Base-by-base conservation (phyloP, 2,329 filamentous ascomycete genomes). In the Aschersonia sp. region DNA sequence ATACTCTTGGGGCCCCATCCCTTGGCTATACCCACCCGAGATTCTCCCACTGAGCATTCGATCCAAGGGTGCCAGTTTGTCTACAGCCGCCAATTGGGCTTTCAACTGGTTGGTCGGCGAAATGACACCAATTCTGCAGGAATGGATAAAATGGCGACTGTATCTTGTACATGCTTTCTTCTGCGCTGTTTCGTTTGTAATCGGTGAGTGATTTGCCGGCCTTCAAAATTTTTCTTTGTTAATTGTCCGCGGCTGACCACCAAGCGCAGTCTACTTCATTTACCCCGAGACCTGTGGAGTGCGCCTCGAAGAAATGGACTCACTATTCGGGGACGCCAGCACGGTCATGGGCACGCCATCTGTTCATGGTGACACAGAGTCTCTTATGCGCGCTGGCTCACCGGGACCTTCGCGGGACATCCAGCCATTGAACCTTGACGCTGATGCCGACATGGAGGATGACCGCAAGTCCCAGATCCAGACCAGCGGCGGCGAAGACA, bases 1-100 rank as follows among this genome's bases (percentile, higher is more conserved):
- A 44, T 94, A 89, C 60, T 79, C 76, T 12, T 98, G 92, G 92
- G 92, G 92, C 14, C 92, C 92, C 1, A 94, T 98, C 51, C 92
- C 92, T 7, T 98, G 92, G 92, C 72, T 98, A 12, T 97, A 97
- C 63, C 92, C 92, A 11, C 92, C 92, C n/a, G 92, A 98, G 73
- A 98, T 98, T 52, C 73, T 98, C 42, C 92, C 92, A 5, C 73
- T 98, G 51, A 95, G 88, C 70, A 95, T 97, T 61, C 83, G 92
- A 58, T 94, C 90, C 50, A 97, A 97, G 72, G 92, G 92, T 51
- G 90, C 92, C 47, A 95, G 88, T 74, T 67, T 98, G 62, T 95
- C 90, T 51, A 97, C 92, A 2, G 92, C 92, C 14, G 83, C 89
- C 32, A 98, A 98, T 62, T 98, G 92, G 92, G 88, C 90, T 1